phyloP scores from a whole-genome alignment of 768 basidiomycete species.

The Phanerodontia chrysosporium region DNA sequence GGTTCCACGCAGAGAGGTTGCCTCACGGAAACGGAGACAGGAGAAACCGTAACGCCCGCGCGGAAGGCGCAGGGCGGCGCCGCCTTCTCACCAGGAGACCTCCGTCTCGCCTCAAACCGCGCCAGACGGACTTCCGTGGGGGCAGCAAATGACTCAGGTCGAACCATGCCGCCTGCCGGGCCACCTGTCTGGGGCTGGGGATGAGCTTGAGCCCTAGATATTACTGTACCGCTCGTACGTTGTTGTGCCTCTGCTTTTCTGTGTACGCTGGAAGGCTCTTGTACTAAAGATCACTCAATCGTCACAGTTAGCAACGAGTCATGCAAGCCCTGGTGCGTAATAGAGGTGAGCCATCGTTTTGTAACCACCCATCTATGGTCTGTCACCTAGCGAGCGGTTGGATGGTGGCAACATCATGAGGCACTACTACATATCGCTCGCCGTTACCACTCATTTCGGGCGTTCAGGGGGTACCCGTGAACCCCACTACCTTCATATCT shows the following conservation, averaged over 20 bases:
- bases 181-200: background rate
- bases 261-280: background rate
- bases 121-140: background rate
- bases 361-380: background rate
- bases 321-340: slow-evolving; percentile 2
- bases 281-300: background rate
- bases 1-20: background rate
- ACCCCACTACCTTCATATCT: background rate
- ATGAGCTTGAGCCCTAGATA: background rate
- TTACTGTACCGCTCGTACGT: background rate
- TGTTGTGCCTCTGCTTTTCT: background rate
- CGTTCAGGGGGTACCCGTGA: background rate
- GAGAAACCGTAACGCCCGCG: background rate
- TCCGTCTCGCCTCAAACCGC: background rate
- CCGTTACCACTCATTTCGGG: background rate
- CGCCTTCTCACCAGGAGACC: background rate
- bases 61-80: background rate
- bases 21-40: background rate
- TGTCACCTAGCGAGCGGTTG: background rate
- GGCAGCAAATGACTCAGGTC: background rate
- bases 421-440: background rate
- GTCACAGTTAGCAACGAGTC: background rate
- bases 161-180: background rate
- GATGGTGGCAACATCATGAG: background rate
- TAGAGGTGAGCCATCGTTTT: slow-evolving; percentile 3